These are phyloP conservation scores for Spencermartinsiella ligniputridi DNA, from an alignment of 1,139 yeast genomes.

Conservation along the genomic window DNA sequence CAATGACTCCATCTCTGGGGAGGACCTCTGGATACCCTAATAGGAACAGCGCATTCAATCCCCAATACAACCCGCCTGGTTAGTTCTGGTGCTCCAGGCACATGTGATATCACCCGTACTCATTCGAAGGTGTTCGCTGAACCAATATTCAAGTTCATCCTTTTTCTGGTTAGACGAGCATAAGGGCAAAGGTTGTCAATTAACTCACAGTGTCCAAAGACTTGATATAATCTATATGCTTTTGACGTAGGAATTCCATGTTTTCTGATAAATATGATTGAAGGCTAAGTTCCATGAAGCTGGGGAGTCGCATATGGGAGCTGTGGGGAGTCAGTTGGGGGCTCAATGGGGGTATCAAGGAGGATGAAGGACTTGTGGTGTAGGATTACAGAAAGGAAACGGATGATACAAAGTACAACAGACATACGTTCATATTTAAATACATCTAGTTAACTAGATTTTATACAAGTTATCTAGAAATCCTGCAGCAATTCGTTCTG, in stretches of 20 bases:
- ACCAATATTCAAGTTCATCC: conserved; percentile 74
- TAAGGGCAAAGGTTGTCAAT: background rate
- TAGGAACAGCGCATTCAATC: conserved; percentile 68
- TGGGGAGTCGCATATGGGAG: too few species aligned
- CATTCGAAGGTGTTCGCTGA: conserved; percentile 82
- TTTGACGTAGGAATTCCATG: conserved; percentile 33
- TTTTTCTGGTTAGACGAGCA: conserved; percentile 27
- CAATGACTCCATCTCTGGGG: conserved; percentile 54
- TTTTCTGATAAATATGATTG: background rate
- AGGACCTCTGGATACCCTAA: conserved; percentile 57
- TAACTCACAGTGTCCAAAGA: conserved; percentile 41
- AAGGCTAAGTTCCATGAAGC: background rate
- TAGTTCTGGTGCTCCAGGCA: background rate
- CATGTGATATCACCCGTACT: conserved; percentile 31
- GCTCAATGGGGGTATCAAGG: too few species aligned
- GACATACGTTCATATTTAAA: too few species aligned
- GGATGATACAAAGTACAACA: too few species aligned
- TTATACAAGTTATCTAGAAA: conserved; percentile 78
- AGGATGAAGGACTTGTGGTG: too few species aligned
- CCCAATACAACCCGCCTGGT: conserved; percentile 87
- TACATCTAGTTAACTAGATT: too few species aligned
- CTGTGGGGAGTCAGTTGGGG: too few species aligned
- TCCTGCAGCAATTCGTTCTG: conserved; percentile 69
- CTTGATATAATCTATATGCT: conserved; percentile 52
- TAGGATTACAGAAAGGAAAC: too few species aligned